Evolutionary conservation across 2,329 filamentous ascomycete species (phyloP).

Genomic region (Cadophora gregata): DNA sequence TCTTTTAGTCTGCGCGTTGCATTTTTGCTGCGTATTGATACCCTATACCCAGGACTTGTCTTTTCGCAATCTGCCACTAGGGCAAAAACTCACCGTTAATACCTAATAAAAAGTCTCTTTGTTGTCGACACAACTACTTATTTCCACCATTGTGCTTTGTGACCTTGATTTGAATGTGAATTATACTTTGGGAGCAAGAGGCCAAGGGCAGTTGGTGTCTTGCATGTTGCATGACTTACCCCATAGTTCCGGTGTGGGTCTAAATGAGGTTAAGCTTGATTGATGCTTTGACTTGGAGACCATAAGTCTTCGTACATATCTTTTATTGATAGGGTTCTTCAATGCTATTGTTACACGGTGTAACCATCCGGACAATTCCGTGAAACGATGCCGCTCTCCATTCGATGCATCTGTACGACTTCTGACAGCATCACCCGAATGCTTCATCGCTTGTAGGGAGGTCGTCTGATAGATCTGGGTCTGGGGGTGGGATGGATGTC

Average conservation of each 20-base stretch:
- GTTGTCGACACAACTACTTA: conserved; percentile 26
- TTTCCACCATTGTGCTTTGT: conserved; percentile 10
- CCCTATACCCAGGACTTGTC: conserved; percentile 48
- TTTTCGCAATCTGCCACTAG: conserved; percentile 48
- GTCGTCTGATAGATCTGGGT: no score
- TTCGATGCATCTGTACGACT: background rate
- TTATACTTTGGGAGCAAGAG: background rate
- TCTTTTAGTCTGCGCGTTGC: conserved; percentile 40
- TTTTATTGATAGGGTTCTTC: background rate
- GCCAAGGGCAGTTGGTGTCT: background rate
- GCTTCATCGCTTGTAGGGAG: no score
- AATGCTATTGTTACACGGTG: background rate
- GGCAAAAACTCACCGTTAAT: conserved; percentile 45
- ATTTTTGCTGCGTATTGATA: conserved; percentile 47
- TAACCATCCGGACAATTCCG: background rate
- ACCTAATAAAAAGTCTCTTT: conserved; percentile 46
- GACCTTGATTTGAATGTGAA: background rate
- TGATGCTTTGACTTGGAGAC: background rate
- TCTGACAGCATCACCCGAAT: no score
- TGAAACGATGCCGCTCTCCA: background rate
- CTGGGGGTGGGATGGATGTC: no score
- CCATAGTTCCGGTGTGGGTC: background rate
- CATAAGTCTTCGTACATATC: background rate
- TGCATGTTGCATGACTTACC: background rate
- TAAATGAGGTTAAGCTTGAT: background rate